These are phyloP conservation scores for Plasmopara viticola DNA, from an alignment of 352 stramenopile genomes.

Conservation along the genomic window DNA sequence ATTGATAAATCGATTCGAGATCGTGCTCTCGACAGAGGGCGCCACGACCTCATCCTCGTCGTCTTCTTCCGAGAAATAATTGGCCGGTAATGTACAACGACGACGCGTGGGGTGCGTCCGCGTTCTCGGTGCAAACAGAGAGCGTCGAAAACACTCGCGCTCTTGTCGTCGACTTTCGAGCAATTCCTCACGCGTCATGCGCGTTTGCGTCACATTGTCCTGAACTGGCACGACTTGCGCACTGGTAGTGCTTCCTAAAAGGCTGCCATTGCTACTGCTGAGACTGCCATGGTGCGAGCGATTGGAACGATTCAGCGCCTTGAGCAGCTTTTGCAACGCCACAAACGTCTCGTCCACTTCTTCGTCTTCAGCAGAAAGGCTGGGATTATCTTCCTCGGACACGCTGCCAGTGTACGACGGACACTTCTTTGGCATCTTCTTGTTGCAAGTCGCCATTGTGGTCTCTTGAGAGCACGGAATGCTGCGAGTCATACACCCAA, in stretches of 20 bases:
- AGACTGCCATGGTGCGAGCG: conserved; percentile 21
- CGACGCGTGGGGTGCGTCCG: conserved; percentile 7
- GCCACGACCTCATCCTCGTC: conserved; percentile 50
- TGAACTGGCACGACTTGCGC: conserved; percentile 3
- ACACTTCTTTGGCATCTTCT: conserved; percentile 44
- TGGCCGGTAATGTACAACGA: conserved; percentile 36
- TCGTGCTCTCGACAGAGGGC: conserved; percentile 69
- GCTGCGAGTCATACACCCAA: conserved; percentile 14
- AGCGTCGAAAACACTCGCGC: conserved; percentile 61
- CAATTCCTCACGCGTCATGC: conserved; percentile 63
- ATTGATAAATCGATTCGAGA: conserved; percentile 78
- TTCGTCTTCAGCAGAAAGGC: conserved; percentile 50
- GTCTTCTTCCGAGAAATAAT: conserved; percentile 64
- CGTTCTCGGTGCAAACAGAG: conserved; percentile 42
- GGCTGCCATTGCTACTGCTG: conserved; percentile 16
- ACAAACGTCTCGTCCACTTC: conserved; percentile 79
- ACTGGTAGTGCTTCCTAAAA: conserved; percentile 8
- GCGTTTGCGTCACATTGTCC: conserved; percentile 19
- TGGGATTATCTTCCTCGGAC: conserved; percentile 39
- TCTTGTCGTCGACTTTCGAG: conserved; percentile 58
- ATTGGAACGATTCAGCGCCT: conserved; percentile 46
- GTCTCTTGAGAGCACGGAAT: neutral
- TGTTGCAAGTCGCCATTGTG: conserved; percentile 17
- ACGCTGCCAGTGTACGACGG: conserved; percentile 31
- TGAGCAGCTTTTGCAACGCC: conserved; percentile 67